Base-by-base conservation (phyloP, 345 rosid species). In the Mangifera indica region DNA sequence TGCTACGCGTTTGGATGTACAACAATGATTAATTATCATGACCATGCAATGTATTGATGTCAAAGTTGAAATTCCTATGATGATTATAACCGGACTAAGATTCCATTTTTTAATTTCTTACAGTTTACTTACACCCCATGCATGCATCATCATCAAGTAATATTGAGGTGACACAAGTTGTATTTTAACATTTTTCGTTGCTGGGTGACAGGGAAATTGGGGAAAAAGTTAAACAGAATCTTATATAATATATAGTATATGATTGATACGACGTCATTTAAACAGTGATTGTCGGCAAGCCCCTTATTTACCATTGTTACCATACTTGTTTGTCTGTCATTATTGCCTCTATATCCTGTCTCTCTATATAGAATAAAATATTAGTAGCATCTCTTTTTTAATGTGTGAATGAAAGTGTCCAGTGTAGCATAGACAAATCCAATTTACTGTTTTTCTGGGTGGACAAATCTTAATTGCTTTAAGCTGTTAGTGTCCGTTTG, bases 251-350 rank as follows among this genome's bases (percentile, higher is more conserved):
- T n/a, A n/a, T n/a, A n/a, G n/a, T 29, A 29, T 29, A 29, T 29
- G 3, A 29, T 29, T 29, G 3, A 29, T 3, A 29, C 32, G 32
- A 29, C 32, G 32, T 29, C 32, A 76, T 13, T 37, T 55, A 10
- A 74, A 84, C 76, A 84, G 84, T 75, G 67, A 78, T 72, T 85
- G 91, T 87, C 91, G 91, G 91, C 89, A 85, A 74, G 65, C 78
- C 91, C 91, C 1, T 11, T 63, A 64, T 72, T 64, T 53, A 68
- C 55, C 24, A 60, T 42, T 48, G 48, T 21, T 20, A 32, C 62
- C 53, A 59, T 60, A 48, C 63, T 71, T 24, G 37, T 74, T 70
- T 80, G 84, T 76, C 84, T 62, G 82, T 83, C 82, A 74, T 72
- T 74, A 76, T 60, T 44, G 71, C 62, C 14, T 37, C 40, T 34